Evolutionary conservation across 768 basidiomycete species (phyloP), one percentile per base, ranked within the genome.

Genomic region (Trametes cingulata): DNA sequence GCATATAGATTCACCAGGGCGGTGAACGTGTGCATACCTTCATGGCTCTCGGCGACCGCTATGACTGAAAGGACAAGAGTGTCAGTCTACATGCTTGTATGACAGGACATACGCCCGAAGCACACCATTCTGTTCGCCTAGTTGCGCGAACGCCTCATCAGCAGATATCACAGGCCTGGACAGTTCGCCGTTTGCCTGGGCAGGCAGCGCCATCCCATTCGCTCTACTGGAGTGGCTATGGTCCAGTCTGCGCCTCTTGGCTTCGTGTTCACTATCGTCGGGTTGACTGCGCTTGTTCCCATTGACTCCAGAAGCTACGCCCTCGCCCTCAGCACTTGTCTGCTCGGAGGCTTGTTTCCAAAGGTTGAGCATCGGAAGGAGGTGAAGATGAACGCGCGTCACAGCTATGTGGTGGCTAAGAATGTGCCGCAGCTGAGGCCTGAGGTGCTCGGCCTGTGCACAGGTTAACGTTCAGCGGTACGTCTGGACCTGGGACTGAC

Each of bases 271-370:
- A 15, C 15, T 10, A 7, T 42, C n/a, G 22, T 39, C 9, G 36
- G 12, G 9, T 24, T 14, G 24, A 33, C 29, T 33, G 17, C 36
- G 35, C 19, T 49, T 50, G n/a, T 41, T 7, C 6, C 41, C 53
- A 17, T 59, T 59, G 27, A 52, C 33, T n/a, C n/a, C n/a, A 42
- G 49, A 37, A 33, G 52, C 33, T 39, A 42, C 45, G 24, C 29
- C 35, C 37, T 65, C 73, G 57, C 73, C 72, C 43, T 76, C 22
- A 13, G 20, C 37, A 19, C 12, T 36, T 22, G 35, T 12, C 15
- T 39, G 74, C 66, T 74, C 77, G 79, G 80, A 82, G 52, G 79
- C 77, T 58, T 79, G 71, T 64, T 80, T 82, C 77, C 81, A 81
- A 47, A 80, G 70, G 47, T 79, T 81, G 61, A 83, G 69, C 83